Evolutionary conservation across 2,329 filamentous ascomycete species (phyloP), one percentile per base, ranked within the genome.

Genomic region (Cryphonectria nitschkei): DNA sequence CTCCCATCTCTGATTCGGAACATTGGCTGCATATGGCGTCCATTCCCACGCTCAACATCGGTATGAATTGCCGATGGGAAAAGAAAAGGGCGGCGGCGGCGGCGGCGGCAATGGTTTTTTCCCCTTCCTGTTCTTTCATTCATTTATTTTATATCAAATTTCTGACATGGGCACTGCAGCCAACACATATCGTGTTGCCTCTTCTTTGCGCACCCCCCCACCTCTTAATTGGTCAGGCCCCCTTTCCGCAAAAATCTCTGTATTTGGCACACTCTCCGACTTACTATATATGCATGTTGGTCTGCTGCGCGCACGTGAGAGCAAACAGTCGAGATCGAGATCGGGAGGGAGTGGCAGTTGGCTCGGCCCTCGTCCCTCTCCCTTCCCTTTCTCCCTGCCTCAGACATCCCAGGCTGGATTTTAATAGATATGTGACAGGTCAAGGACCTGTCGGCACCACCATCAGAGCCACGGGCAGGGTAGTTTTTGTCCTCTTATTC

Each of bases 21-120:
- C 3, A 43, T 46, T 64, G 50, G 64, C 64, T 66, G 64, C 64
- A 66, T 56, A 22, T 26, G 63, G 39, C 63, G 41, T 52, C n/a
- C 63, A 37, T 65, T n/a, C 4, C 32, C 32, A 16, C 54, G 8
- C 37, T 58, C 54, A 61, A 34, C 58, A 61, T 61, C 39, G 39
- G 61, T 14, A 64, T 64, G n/a, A 46, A 46, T 22, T 43, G 26
- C 61, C 61, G 61, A 46, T 32, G n/a, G 9, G 7, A n/a, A n/a
- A 50, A 11, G 2, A 22, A 50, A 3, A n/a, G 8, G 22, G 19
- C 8, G 19, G 46, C 22, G 22, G 19, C 14, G 22, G 19, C 14
- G 58, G 16, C 37, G 7, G 16, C 41, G 37, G 9, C 2, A 9
- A 11, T 39, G 37, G 37, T 13, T 39, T 39, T 39, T 39, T 39